phyloP scores from a whole-genome alignment of 2,329 filamentous ascomycete species.

The Celoporthe dispersa region DNA sequence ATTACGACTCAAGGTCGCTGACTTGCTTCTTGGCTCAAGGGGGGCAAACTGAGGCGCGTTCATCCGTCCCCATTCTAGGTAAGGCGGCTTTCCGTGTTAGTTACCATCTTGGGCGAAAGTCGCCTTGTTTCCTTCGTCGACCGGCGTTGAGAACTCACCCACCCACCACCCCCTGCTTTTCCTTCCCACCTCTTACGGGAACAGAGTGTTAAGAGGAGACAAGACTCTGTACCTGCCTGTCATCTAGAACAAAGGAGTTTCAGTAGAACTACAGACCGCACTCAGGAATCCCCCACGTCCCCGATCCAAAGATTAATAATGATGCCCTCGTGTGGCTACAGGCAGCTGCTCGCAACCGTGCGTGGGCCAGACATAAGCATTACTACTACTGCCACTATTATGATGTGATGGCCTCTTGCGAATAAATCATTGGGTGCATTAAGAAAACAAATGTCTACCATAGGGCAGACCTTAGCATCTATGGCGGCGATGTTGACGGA shows the following conservation, averaged over 20 bases:
- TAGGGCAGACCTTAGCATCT: constrained; percentile 14
- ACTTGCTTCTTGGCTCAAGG: neutral
- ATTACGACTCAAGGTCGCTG: neutral
- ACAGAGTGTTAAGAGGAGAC: neutral
- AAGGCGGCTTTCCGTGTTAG: constrained; percentile 28
- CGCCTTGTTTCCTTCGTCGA: constrained; percentile 8
- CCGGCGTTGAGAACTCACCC: neutral
- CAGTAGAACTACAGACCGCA: too few relatives aligned
- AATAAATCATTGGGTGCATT: constrained; percentile 16
- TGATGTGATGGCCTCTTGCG: neutral
- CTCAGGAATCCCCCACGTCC: neutral
- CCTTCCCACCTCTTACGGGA: neutral
- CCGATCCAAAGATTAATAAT: too few relatives aligned
- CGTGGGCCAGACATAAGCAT: neutral
- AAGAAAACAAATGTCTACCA: neutral
- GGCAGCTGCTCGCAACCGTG: neutral
- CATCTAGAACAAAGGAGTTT: neutral
- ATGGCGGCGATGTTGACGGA: neutral
- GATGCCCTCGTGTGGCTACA: neutral
- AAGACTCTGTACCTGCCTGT: neutral
- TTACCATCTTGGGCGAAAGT: constrained; percentile 28
- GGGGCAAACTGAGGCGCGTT: neutral
- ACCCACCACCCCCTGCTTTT: too few relatives aligned
- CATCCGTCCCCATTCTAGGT: constrained; percentile 26
- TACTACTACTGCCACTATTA: neutral